phyloP scores from a whole-genome alignment of 2,329 filamentous ascomycete species.

The Aspergillus sp. region DNA sequence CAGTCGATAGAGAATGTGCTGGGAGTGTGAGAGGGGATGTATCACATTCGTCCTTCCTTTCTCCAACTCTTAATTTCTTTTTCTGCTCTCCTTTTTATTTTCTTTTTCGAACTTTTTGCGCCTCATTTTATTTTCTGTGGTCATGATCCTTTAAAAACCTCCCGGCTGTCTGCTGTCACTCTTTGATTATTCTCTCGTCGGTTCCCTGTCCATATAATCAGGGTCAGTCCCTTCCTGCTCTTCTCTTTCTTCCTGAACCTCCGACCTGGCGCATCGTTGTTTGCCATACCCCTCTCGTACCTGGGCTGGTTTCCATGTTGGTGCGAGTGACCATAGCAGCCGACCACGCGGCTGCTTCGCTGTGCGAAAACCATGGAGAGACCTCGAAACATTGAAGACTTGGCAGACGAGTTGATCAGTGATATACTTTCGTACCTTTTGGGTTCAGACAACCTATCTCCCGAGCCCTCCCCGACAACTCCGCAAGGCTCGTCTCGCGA shows the following conservation, averaged over 20 bases:
- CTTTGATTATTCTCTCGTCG: slow-evolving; percentile 19
- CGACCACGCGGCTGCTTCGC: slow-evolving; percentile 35
- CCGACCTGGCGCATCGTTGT: slow-evolving; percentile 1
- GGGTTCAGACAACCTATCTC: slow-evolving; percentile 19
- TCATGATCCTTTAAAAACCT: slow-evolving; percentile 14
- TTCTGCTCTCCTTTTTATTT: slow-evolving; percentile 1
- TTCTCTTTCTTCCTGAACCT: slow-evolving; percentile 6
- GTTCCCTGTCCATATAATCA: slow-evolving; percentile 4
- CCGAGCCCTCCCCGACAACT: slow-evolving; percentile 16
- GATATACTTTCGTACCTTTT: slow-evolving; percentile 37
- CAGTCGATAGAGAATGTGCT: slow-evolving; percentile 19
- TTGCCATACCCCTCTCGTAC: slow-evolving; percentile 5
- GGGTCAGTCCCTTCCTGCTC: slow-evolving; percentile 8
- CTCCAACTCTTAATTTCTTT: slow-evolving; percentile 14
- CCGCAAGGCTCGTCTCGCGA: slow-evolving; percentile 8
- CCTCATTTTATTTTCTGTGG: slow-evolving; percentile 6
- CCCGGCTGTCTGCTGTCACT: slow-evolving; percentile 14
- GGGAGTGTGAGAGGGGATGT: slow-evolving; percentile 22
- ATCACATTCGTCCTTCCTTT: slow-evolving; percentile 22
- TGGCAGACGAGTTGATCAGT: slow-evolving; percentile 41
- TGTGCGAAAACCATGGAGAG: slow-evolving; percentile 36
- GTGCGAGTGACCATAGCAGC: slow-evolving; percentile 32
- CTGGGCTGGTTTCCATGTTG: slow-evolving; percentile 34
- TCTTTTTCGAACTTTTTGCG: neutral
- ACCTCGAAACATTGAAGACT: slow-evolving; percentile 35